phyloP scores from a whole-genome alignment of 2,329 filamentous ascomycete genomes.

The Fusarium clavum region DNA sequence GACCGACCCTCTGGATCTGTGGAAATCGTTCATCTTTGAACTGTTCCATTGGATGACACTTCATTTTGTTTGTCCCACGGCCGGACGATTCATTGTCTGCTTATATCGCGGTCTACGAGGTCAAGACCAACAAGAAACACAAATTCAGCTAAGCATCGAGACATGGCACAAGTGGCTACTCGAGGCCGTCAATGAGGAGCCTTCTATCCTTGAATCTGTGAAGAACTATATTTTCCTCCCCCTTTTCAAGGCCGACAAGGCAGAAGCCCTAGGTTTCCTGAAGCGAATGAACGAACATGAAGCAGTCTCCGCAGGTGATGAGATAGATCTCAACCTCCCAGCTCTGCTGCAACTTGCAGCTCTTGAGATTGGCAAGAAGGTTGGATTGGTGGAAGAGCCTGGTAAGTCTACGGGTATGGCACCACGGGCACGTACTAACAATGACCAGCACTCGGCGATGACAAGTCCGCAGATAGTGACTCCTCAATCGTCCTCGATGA shows the following conservation, averaged over 20 bases:
- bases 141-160: slow-evolving; percentile 50
- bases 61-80: slow-evolving; percentile 68
- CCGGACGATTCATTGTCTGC: slow-evolving; percentile 70
- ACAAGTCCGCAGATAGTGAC: slow-evolving; percentile 32
- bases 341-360: slow-evolving; percentile 72
- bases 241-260: slow-evolving; percentile 69
- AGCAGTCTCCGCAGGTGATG: slow-evolving; percentile 58
- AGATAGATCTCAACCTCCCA: slow-evolving; percentile 61
- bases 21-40: slow-evolving; percentile 63
- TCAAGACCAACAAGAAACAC: slow-evolving; percentile 37
- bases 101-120: slow-evolving; percentile 63
- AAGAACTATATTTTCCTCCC: slow-evolving; percentile 73
- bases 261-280: slow-evolving; percentile 68
- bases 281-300: slow-evolving; percentile 64
- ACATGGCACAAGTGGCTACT: slow-evolving; percentile 69
- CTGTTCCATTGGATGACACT: slow-evolving; percentile 68
- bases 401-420: slow-evolving; percentile 52
- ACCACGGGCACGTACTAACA: slow-evolving; percentile 30
- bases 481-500: slow-evolving; percentile 53
- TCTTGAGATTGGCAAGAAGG: slow-evolving; percentile 78
- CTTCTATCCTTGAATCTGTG: slow-evolving; percentile 68
- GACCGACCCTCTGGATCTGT: slow-evolving; percentile 49
- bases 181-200: slow-evolving; percentile 60
- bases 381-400: slow-evolving; percentile 76
- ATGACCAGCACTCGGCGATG: slow-evolving; percentile 45